Evolutionary conservation across 2,329 filamentous ascomycete species (phyloP), one percentile per base, ranked within the genome.

Genomic region (Ophiosphaerella herpotricha): DNA sequence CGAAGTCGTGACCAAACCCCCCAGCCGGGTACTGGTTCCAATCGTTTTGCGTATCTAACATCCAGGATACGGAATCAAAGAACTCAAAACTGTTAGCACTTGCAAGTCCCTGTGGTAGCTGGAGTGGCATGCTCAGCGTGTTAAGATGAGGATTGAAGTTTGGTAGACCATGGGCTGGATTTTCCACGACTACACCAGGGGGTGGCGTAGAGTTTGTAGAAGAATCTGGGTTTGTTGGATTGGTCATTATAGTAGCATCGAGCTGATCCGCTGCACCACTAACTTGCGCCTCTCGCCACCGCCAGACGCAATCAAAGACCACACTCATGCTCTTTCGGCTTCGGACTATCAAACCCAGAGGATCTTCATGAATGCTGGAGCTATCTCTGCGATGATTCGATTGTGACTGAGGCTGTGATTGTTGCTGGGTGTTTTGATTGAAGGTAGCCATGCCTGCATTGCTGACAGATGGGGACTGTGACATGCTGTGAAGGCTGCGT

Each of bases 21-120:
- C 59, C 59, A 9, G 60, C 54, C 3, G 64, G 60, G 42, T 67
- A 72, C 29, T 66, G 55, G 24, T 60, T 64, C 68, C 68, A 71
- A 31, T 71, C 68, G 7, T 60, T 64, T 50, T 73, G 70, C 87
- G 91, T 90, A 71, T 97, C 92, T 52, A 97, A 78, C 79, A 96
- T 91, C 92, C 92, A 97, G 71, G 93, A 90, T 64, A 96, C 81
- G 1, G 92, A 90, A 74, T 96, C 91, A 67, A 96, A 96, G 54
- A 95, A 90, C 71, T 96, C 75, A 31, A 75, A 77, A 39, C 73
- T 74, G 41, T 74, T 77, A 39, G 74, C 73, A 55, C 62, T 77
- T 39, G 54, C 71, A 46, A 67, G 64, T 13, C 61, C 71, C 62
- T 85, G 88, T 8, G 84, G 83, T 47, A 89, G 82, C 58, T 83